Evolutionary conservation across 768 basidiomycete genomes (phyloP), one percentile per base, ranked within the genome.

Genomic region (Strobilomyces echinocephalus): DNA sequence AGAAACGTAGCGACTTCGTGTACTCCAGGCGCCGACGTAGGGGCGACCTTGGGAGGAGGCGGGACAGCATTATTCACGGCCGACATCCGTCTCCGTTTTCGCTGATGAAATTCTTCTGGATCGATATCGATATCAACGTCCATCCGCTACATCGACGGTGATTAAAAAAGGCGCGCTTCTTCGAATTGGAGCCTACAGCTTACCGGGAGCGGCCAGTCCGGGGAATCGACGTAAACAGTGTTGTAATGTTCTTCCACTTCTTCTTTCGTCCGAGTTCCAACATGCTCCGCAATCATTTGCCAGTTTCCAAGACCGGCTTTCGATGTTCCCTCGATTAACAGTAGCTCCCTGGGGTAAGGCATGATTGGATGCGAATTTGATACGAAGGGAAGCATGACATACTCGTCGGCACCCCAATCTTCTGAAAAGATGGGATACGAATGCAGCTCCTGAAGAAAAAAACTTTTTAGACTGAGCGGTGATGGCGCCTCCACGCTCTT

Each of bases 351-450:
- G 60, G 21, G 6, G 20, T 12, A 33, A 45, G 28, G 26, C 59
- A 24, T 46, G 8, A 55, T 58, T 48, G 46, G 50, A 11, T 20
- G 39, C 36, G 46, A 44, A 41, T 33, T 38, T 20, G 47, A 35
- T 40, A 53, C 35, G 3, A 28, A 31, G 39, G 24, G 40, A 44
- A 24, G 48, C 5, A 51, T 4, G 46, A 74, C 85, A 70, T 62
- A 93, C 91, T 99, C 95, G 69, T 98, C 95, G 9, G 95, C 95
- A 36, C 94, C 95, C 97, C 95, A 98, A 68, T 95, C 92, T 52
- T 87, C 84, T 8, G 85, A 79, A 63, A 97, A 95, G 63, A 99
- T 97, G 3, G 95, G 97, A 70, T 95, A 91, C 8, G 95, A 93
- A 68, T 97, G 92, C 63, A 95, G 80, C 74, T 97, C 95, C 94